Evolutionary conservation across 1,284 basidiomycete genomes (phyloP).

Genomic region (Lignosus rhinocerotis): DNA sequence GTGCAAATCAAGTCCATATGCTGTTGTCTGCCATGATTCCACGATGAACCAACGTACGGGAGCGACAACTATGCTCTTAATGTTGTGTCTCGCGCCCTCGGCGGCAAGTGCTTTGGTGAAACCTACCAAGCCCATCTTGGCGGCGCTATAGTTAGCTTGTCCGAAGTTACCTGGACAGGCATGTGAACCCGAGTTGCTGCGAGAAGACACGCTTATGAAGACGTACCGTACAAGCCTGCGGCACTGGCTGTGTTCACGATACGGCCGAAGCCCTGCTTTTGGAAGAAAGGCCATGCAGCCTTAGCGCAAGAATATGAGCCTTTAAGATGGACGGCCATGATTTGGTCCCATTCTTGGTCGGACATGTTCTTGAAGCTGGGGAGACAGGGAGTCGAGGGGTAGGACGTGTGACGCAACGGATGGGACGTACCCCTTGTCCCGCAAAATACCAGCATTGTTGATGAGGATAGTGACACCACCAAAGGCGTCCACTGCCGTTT

Average conservation of each 20-base stretch:
- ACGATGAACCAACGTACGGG: conserved; percentile 59
- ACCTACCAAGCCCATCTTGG: conserved; percentile 87
- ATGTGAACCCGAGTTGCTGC: background rate
- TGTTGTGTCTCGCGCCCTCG: conserved; percentile 93
- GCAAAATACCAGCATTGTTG: conserved; percentile 97
- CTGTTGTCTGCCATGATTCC: background rate
- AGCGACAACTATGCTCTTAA: conserved; percentile 86
- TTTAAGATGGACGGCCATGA: conserved; percentile 91
- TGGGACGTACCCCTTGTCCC: conserved; percentile 68
- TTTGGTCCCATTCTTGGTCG: conserved; percentile 86
- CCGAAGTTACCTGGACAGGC: conserved; percentile 82
- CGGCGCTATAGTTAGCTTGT: conserved; percentile 91
- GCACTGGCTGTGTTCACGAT: conserved; percentile 93
- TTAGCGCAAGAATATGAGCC: conserved; percentile 95
- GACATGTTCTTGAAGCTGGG: conserved; percentile 89
- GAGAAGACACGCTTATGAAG: background rate
- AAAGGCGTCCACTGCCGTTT: conserved; percentile 87
- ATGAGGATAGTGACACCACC: conserved; percentile 83
- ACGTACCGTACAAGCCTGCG: conserved; percentile 78
- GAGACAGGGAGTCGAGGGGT: background rate
- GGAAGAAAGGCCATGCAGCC: conserved; percentile 95
- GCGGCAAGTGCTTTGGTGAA: conserved; percentile 92
- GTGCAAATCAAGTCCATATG: background rate
- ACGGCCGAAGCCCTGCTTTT: conserved; percentile 92
- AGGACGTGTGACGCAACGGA: background rate